Evolutionary conservation across 2,329 filamentous ascomycete genomes (phyloP).

Genomic region (Triangularia setosa): DNA sequence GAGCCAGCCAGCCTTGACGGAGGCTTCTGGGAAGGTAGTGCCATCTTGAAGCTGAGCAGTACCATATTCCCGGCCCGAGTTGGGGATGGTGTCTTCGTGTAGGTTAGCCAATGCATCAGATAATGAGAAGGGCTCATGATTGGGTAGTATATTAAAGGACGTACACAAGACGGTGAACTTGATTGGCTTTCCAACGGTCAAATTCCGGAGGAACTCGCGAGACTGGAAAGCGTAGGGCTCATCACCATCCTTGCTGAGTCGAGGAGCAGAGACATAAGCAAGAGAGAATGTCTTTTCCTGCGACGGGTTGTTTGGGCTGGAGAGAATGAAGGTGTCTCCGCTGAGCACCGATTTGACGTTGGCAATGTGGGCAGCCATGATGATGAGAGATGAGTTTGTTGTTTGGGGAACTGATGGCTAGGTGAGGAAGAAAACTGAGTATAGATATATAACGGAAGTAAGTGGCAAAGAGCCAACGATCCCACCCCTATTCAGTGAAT

Average conservation of each 20-base stretch:
- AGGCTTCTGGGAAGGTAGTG: conserved; percentile 71
- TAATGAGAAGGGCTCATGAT: not conserved
- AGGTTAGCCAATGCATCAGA: not conserved
- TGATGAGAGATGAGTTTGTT: not conserved
- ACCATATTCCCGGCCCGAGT: conserved; percentile 83
- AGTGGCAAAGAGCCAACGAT: not conserved
- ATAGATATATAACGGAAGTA: not conserved
- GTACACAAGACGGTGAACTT: conserved; percentile 72
- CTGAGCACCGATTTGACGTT: conserved; percentile 92
- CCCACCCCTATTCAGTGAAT: not conserved
- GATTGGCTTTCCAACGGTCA: conserved; percentile 80
- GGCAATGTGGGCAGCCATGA: conserved; percentile 48
- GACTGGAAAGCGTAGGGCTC: conserved; percentile 93
- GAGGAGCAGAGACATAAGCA: conserved; percentile 86
- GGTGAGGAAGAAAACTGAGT: not conserved
- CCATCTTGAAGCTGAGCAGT: conserved; percentile 73
- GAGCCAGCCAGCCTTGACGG: conserved; percentile 84
- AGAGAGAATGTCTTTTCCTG: conserved; percentile 85
- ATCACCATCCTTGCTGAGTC: conserved; percentile 82
- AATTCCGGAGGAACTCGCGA: conserved; percentile 82
- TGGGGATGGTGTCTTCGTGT: conserved; percentile 68
- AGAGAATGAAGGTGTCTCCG: conserved; percentile 85
- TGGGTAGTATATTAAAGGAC: conserved; percentile 4
- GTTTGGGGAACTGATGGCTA: not conserved
- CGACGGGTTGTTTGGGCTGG: conserved; percentile 73